Conservation (phyloP, 495 filamentous ascomycete genomes). For the Hypoxylon subgilvum region DNA sequence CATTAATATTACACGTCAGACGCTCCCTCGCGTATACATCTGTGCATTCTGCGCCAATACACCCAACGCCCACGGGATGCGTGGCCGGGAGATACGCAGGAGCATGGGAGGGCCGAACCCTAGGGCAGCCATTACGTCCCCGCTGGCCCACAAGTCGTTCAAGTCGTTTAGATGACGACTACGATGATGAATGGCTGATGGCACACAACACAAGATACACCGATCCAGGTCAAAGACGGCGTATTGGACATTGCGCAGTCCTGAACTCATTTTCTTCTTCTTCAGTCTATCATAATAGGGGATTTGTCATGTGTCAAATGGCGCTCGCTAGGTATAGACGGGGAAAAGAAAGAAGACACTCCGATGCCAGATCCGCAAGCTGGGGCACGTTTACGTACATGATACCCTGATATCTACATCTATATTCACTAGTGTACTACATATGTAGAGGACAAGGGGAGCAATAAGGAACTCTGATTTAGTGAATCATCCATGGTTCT, state of each 20-base stretch:
- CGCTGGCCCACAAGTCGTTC: constrained; percentile 72
- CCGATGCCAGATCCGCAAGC: constrained; percentile 16
- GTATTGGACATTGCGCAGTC: constrained; percentile 11
- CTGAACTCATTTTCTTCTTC: not conserved
- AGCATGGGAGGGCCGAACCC: constrained; percentile 35
- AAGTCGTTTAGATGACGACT: constrained; percentile 55
- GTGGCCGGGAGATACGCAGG: constrained; percentile 63
- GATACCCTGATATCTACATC: constrained; percentile 37
- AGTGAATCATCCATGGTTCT: not conserved
- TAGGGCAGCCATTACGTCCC: constrained; percentile 57
- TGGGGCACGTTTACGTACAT: constrained; percentile 24
- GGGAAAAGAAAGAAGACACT: constrained; percentile 22
- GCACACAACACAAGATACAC: not conserved
- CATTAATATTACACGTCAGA: constrained; percentile 69
- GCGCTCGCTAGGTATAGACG: constrained; percentile 28
- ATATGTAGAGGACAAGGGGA: constrained; percentile 25
- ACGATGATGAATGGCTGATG: not conserved
- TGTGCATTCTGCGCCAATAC: constrained; percentile 82
- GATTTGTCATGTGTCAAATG: constrained; percentile 15
- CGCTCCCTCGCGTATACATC: constrained; percentile 75
- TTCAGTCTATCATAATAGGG: constrained; percentile 14
- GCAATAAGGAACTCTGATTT: constrained; percentile 30
- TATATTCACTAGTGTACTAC: constrained; percentile 24
- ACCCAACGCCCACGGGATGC: constrained; percentile 59
- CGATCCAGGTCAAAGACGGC: no score